A percentile compares a stretch with the other conserved stretches of the same genome.
Evolutionary conservation across 225 moss, liverwort and hornwort genomes (phyloP).

Genomic region (Neckera pumila): DNA sequence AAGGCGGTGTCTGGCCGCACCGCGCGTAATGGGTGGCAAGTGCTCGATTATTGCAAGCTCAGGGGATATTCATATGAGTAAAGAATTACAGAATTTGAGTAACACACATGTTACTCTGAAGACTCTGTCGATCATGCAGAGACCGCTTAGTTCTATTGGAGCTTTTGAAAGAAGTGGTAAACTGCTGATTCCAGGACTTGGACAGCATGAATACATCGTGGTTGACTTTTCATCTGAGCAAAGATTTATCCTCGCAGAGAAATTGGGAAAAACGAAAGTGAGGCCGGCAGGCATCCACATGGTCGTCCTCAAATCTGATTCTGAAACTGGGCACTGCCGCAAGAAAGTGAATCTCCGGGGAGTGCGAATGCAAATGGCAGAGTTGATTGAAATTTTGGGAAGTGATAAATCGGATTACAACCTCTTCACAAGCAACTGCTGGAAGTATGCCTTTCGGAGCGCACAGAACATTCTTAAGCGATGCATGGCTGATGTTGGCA

Average conservation of each 20-base stretch:
- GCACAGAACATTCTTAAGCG: neutral
- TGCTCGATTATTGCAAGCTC: slow-evolving; percentile 12
- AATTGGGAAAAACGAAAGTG: slow-evolving; percentile 10
- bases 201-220: slow-evolving; percentile 21
- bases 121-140: slow-evolving; percentile 16
- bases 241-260: slow-evolving; percentile 21
- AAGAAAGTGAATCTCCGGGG: slow-evolving; percentile 17
- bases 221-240: slow-evolving; percentile 10
- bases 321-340: slow-evolving; percentile 7
- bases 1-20: neutral
- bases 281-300: slow-evolving; percentile 18
- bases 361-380: slow-evolving; percentile 8
- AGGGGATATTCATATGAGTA: slow-evolving; percentile 4
- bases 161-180: slow-evolving; percentile 12
- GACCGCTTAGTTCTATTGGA: slow-evolving; percentile 16
- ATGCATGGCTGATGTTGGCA: slow-evolving; percentile 2
- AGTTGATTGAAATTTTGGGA: slow-evolving; percentile 10
- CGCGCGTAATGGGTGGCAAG: slow-evolving; percentile 1
- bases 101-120: neutral
- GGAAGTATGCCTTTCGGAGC: slow-evolving; percentile 11
- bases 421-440: slow-evolving; percentile 22
- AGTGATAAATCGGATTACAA: slow-evolving; percentile 9
- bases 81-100: neutral
- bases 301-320: neutral
- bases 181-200: slow-evolving; percentile 12